Evolutionary conservation across 106 monocot genomes (phyloP).

Genomic region (Acorus calamus): DNA sequence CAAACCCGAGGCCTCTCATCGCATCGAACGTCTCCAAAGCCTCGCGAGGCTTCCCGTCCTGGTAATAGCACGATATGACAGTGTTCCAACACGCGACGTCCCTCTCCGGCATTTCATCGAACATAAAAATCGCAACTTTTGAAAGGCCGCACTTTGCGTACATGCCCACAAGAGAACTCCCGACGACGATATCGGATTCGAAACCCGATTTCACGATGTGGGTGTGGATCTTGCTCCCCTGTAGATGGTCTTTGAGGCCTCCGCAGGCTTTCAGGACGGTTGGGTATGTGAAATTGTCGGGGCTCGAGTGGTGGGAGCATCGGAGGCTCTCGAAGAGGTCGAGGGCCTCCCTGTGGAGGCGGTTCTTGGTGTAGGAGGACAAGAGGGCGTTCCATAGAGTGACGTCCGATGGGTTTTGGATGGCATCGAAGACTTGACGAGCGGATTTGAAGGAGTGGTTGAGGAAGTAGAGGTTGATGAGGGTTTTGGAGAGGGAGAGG

Average conservation of each 20-base stretch:
- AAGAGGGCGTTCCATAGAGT: conserved; percentile 47
- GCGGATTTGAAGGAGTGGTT: conserved; percentile 27
- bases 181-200: conserved; percentile 28
- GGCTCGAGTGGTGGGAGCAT: background rate
- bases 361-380: conserved; percentile 41
- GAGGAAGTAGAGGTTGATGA: conserved; percentile 47
- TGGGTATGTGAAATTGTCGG: conserved; percentile 52
- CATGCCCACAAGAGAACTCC: conserved; percentile 50
- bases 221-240: conserved; percentile 35
- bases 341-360: conserved; percentile 23
- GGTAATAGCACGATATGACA: conserved; percentile 66
- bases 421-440: conserved; percentile 18
- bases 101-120: conserved; percentile 51
- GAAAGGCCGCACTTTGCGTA: conserved; percentile 40
- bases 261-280: conserved; percentile 52
- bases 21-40: conserved; percentile 32
- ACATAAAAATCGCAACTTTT: conserved; percentile 23
- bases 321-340: conserved; percentile 23
- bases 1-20: conserved; percentile 37
- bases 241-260: background rate
- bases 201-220: conserved; percentile 47
- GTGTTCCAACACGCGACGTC: conserved; percentile 63
- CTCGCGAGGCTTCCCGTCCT: conserved; percentile 39
- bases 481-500: conserved; percentile 16
- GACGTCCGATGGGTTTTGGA: conserved; percentile 14